Base-by-base conservation (phyloP, 306 rosid species). In the Oemleria cerasiformis region DNA sequence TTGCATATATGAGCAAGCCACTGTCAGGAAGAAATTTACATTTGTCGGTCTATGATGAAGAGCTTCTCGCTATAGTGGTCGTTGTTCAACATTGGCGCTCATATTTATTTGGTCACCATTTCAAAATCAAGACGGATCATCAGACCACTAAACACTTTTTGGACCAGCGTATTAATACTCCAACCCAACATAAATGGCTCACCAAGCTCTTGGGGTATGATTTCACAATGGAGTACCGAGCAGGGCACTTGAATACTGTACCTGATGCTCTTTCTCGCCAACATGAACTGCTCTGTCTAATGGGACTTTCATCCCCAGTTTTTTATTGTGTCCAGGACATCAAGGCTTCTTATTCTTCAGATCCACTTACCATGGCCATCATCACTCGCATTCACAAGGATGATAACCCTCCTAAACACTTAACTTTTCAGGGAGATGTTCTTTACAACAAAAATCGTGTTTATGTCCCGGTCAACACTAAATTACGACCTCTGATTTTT, bases 121-220 rank as follows among this genome's bases (percentile, higher is more conserved):
- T 44, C 5, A 13, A 15, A n/a, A 59, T 47, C 6, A 15, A 45
- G 36, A 59, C 25, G 2, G 39, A 60, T 49, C 38, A n/a, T 7
- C 53, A 41, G 2, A 19, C 47, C 47, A 15, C 59, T 2, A 60
- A 45, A 6, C 10, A 41, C 44, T 17, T 69, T 0, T 6, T 69
- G 11, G 64, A 53, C 19, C 51, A 69, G 23, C 12, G 38, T 0
- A 7, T 69, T 17, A 8, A 19, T 2, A 69, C 73, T 5, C 50
- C 50, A 1, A 12, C 55, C 12, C 51, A 69, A 16, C 38, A 69
- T 9, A 69, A 69, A 9, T 69, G 73, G 73, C 49, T 72, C 2
- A 10, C 48, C 11, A 72, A 72, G 17, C 20, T 61, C 1, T 0
- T 72, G 11, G 68, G 61, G 4, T 44, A 3, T 10, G 50, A 47